Percentiles rank a stretch among this genome's conserved stretches.
phyloP scores from a whole-genome alignment of 2,329 filamentous ascomycete species.

The Botrytis medusae region DNA sequence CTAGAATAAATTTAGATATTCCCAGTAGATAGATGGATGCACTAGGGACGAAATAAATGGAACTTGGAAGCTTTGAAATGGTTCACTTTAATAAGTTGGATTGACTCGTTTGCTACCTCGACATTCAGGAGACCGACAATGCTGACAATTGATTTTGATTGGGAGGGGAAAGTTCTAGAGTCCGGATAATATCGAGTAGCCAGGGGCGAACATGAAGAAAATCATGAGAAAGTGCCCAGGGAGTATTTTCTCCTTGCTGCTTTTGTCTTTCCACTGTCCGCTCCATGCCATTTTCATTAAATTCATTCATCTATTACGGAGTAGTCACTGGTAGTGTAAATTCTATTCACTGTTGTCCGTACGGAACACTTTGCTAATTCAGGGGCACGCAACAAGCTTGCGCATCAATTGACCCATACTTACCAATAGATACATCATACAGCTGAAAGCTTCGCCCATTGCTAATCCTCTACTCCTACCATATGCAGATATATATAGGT shows the following conservation, averaged over 20 bases:
- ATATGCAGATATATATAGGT: background rate
- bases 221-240: background rate
- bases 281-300: background rate
- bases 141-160: slow-evolving; percentile 10
- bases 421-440: background rate
- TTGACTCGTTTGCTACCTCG: background rate
- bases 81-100: background rate
- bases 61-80: background rate
- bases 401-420: background rate
- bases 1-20: background rate
- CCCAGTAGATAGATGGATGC: no score
- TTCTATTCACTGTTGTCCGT: background rate
- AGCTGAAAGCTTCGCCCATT: background rate
- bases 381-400: slow-evolving; percentile 2
- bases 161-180: slow-evolving; percentile 17
- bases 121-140: slow-evolving; percentile 1
- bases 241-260: background rate
- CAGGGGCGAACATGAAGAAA: background rate
- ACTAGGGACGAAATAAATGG: background rate
- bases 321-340: background rate
- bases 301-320: background rate
- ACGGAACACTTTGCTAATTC: background rate
- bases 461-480: background rate
- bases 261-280: background rate
- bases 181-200: background rate